phyloP scores from a whole-genome alignment of 805 yeast species.

The Candida vaughaniae region DNA sequence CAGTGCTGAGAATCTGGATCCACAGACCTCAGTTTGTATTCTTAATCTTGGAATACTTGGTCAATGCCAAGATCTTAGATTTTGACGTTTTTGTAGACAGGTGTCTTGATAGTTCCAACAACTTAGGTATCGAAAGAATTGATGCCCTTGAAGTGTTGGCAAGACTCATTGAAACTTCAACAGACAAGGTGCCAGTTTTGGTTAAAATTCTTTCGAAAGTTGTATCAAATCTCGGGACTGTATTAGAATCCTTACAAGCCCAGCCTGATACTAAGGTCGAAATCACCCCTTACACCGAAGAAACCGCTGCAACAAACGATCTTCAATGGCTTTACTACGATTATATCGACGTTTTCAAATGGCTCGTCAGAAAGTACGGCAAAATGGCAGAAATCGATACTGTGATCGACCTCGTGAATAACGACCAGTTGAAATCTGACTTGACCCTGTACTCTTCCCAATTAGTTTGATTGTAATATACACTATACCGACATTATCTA shows the following conservation, averaged over 20 bases:
- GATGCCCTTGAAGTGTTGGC: constrained; percentile 44
- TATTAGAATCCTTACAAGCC: constrained; percentile 17
- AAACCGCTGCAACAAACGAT: constrained; percentile 28
- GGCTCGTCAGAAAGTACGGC: constrained; percentile 3
- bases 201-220: constrained; percentile 14
- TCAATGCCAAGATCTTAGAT: constrained; percentile 36
- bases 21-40: constrained; percentile 47
- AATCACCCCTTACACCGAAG: constrained; percentile 29
- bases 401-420: neutral
- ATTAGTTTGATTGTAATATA: too few species aligned
- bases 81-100: constrained; percentile 27
- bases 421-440: neutral
- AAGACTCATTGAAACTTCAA: constrained; percentile 24
- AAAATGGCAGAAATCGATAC: neutral
- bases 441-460: neutral
- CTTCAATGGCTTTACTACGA: constrained; percentile 43
- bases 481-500: too few species aligned
- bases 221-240: constrained; percentile 28
- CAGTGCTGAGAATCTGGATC: constrained; percentile 42
- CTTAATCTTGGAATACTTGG: constrained; percentile 41
- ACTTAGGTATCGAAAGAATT: constrained; percentile 39
- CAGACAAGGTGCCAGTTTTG: neutral
- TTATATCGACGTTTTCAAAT: constrained; percentile 40
- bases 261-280: constrained; percentile 8
- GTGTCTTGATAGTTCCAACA: constrained; percentile 24